Evolutionary conservation across 2,329 filamentous ascomycete genomes (phyloP).

Genomic region (Talaromyces sp.): DNA sequence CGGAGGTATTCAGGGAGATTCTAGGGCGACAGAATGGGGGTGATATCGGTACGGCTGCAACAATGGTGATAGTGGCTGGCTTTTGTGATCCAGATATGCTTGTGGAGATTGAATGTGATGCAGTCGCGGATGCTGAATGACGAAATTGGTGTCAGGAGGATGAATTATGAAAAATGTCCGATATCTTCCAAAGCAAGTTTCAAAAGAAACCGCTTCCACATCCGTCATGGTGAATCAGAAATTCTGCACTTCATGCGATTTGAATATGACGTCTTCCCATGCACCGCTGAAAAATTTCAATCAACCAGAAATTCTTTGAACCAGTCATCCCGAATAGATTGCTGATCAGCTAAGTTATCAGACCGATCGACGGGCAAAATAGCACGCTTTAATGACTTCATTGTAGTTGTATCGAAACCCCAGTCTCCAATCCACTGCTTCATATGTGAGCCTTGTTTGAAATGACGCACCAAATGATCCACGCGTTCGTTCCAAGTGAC

Average conservation of each 20-base stretch:
- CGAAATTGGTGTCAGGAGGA: background rate
- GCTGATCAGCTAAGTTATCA: background rate
- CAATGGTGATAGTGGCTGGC: slow-evolving; percentile 32
- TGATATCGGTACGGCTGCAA: slow-evolving; percentile 33
- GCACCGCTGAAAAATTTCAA: background rate
- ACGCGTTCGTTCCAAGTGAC: slow-evolving; percentile 50
- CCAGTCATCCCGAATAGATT: background rate
- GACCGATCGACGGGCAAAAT: background rate
- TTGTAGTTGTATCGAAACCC: slow-evolving; percentile 41
- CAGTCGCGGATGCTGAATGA: slow-evolving; percentile 7
- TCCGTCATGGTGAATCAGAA: no score
- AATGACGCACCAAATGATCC: slow-evolving; percentile 55
- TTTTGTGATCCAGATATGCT: slow-evolving; percentile 10
- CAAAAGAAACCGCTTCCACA: background rate
- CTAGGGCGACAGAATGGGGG: slow-evolving; percentile 26
- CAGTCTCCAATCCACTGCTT: slow-evolving; percentile 54
- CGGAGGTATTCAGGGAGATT: slow-evolving; percentile 29
- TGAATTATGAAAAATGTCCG: background rate
- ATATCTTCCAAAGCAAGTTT: background rate
- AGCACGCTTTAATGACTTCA: slow-evolving; percentile 21
- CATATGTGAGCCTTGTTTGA: slow-evolving; percentile 53
- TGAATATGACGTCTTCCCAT: background rate
- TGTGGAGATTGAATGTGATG: slow-evolving; percentile 13
- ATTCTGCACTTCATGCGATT: background rate
- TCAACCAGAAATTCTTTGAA: background rate